A percentile compares a stretch with the other conserved stretches of the same genome.
Evolutionary conservation across 2,329 filamentous ascomycete genomes (phyloP).

Genomic region (Trichoderma sp.): DNA sequence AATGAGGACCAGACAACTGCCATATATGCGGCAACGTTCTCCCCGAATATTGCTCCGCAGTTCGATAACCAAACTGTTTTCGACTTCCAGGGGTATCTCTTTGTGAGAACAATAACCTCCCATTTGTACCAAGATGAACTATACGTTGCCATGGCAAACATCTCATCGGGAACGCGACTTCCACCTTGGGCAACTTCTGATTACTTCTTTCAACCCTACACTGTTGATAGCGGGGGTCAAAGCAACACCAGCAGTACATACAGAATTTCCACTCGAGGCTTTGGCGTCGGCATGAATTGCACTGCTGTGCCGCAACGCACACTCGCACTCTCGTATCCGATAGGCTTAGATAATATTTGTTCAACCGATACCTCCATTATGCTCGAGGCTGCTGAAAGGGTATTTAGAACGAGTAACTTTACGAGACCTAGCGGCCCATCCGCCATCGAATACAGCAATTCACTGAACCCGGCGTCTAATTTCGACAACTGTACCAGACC

Average conservation of each 20-base stretch:
- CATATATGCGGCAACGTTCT: slow-evolving; percentile 16
- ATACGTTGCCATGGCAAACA: slow-evolving; percentile 44
- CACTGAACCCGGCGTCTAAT: neutral
- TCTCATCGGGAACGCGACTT: slow-evolving; percentile 40
- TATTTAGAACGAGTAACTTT: neutral
- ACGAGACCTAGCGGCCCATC: slow-evolving; percentile 9
- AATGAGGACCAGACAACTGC: slow-evolving; percentile 31
- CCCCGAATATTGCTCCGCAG: slow-evolving; percentile 14
- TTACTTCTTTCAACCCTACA: neutral
- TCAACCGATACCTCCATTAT: neutral
- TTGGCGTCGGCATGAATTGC: slow-evolving; percentile 28
- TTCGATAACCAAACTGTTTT: slow-evolving; percentile 26
- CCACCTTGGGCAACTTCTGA: slow-evolving; percentile 48
- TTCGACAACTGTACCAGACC: slow-evolving; percentile 30
- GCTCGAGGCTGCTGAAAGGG: neutral
- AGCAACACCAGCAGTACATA: neutral
- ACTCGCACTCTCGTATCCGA: neutral
- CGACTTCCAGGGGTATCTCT: neutral
- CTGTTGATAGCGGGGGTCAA: neutral
- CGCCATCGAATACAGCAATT: neutral
- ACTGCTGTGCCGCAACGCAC: neutral
- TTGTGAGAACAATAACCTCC: neutral
- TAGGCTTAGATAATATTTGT: neutral
- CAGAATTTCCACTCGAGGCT: slow-evolving; percentile 28
- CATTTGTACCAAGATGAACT: slow-evolving; percentile 24